These are phyloP conservation scores for Suillus plorans DNA, from an alignment of 768 basidiomycete species.

Conservation along the genomic window DNA sequence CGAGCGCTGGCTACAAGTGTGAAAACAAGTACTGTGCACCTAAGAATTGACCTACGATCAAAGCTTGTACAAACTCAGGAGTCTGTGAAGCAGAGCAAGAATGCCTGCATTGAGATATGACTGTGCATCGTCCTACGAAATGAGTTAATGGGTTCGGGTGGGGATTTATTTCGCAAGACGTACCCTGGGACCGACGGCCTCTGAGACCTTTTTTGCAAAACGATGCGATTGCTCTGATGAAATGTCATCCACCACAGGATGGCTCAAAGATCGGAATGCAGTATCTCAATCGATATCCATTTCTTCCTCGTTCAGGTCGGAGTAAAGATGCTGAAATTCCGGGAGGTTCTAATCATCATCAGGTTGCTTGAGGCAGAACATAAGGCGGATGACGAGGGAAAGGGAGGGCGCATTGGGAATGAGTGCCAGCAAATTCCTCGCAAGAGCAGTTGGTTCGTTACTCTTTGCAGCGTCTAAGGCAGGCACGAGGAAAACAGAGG, in stretches of 20 bases:
- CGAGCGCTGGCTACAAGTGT: constrained; percentile 51
- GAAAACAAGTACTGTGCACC: constrained; percentile 11
- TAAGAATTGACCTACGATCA: constrained; percentile 40
- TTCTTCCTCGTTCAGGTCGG: constrained; percentile 54
- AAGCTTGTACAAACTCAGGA: constrained; percentile 40
- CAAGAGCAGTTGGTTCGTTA: constrained; percentile 59
- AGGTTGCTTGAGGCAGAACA: constrained; percentile 78
- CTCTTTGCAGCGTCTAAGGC: constrained; percentile 61
- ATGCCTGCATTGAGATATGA: constrained; percentile 62
- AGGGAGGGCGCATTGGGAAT: constrained; percentile 65
- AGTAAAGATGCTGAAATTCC: constrained; percentile 69
- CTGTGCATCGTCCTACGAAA: constrained; percentile 48
- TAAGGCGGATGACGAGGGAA: constrained; percentile 62
- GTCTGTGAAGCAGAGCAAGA: constrained; percentile 66
- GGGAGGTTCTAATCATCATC: constrained; percentile 80
- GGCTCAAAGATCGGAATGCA: constrained; percentile 50
- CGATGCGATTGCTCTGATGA: constrained; percentile 47
- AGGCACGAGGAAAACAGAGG: constrained; percentile 41
- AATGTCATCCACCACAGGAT: constrained; percentile 60
- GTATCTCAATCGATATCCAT: constrained; percentile 57
- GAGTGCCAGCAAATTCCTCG: constrained; percentile 57
- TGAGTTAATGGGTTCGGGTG: constrained; percentile 8
- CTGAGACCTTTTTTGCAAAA: constrained; percentile 58
- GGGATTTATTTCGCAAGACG: background rate
- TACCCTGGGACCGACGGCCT: constrained; percentile 59